Evolutionary conservation across 2,329 filamentous ascomycete genomes (phyloP), one percentile per base, ranked within the genome.

Genomic region (Alternaria metachromatica): DNA sequence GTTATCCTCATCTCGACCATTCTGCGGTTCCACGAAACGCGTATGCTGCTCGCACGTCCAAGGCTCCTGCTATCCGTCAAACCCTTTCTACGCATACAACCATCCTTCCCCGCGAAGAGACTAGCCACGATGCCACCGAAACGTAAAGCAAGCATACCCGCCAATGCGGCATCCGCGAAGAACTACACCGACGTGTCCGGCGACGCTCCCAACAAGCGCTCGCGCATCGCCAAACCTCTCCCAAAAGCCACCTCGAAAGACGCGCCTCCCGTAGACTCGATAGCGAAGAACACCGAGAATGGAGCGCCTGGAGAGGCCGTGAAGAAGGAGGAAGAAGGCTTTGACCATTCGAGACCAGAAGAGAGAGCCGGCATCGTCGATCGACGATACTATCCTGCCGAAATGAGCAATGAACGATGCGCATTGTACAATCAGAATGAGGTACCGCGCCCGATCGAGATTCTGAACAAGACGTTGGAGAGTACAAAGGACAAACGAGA

Each of bases 351-450:
- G 30, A 74, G 82, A 58, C 59, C 75, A 30, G 79, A 80, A 71
- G 78, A 80, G 67, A 60, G 70, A 60, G 70, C 76, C 48, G 79
- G 79, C 15, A 81, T 83, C 33, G 79, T 85, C 8, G 80, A 84
- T 45, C 74, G 82, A 26, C 88, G 92, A 51, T 97, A 90, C 81
- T 97, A 97, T 71, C 93, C 93, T 0, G 87, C 88, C 1, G 93
- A 97, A 76, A 96, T 97, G 90, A 92, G 86, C 81, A 96, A 93
- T 72, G 87, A 87, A 54, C 89, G 94, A 43, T 94, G 92, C 56
- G 83, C 84, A 6, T 89, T 90, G 55, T 97, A 97, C 80, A 91
- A 87, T 58, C 81, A 86, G n/a, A 86, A 90, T 56, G 85, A 87
- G 51, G 82, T 96, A 5, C 86, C 89, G 5, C 88, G 91, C 0